Evolutionary conservation across 441 rosid species (phyloP).

Genomic region (Hypseocharis bilobata): DNA sequence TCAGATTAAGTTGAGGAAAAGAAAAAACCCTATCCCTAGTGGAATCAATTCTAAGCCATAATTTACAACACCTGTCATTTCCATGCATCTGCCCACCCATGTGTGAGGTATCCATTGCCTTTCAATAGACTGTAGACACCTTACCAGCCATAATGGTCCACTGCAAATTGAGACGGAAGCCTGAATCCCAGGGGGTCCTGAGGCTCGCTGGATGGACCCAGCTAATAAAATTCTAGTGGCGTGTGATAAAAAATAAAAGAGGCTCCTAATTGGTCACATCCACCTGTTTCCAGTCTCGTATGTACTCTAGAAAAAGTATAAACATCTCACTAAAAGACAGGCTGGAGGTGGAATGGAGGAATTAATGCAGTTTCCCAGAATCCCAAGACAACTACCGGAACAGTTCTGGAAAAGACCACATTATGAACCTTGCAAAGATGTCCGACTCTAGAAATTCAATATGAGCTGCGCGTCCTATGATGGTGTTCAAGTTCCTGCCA

Average conservation of each 20-base stretch:
- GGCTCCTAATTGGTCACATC: not conserved
- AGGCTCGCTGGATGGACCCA: not conserved
- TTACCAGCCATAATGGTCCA: not conserved
- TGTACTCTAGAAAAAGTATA: not conserved
- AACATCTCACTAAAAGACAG: not conserved
- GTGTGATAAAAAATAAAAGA: not conserved
- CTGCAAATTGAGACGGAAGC: not conserved
- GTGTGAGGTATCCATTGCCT: not conserved
- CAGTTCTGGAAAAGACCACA: conserved; percentile 86
- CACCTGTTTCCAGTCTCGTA: not conserved
- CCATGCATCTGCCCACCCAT: not conserved
- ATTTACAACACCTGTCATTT: not conserved
- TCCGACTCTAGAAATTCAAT: conserved; percentile 87
- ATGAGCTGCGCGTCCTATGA: conserved; percentile 91
- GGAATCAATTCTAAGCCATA: not conserved
- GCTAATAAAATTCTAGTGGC: not conserved
- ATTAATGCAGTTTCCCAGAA: not conserved
- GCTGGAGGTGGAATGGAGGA: not conserved
- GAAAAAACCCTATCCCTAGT: not conserved
- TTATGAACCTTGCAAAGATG: conserved; percentile 63
- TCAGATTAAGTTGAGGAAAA: not conserved
- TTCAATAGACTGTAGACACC: not conserved
- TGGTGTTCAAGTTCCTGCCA: conserved; percentile 66
- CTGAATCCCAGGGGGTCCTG: not conserved
- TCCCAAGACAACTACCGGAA: conserved; percentile 23